Evolutionary conservation across 2,329 filamentous ascomycete genomes (phyloP), one percentile per base, ranked within the genome.

Genomic region (Sodiomyces alkalinus): DNA sequence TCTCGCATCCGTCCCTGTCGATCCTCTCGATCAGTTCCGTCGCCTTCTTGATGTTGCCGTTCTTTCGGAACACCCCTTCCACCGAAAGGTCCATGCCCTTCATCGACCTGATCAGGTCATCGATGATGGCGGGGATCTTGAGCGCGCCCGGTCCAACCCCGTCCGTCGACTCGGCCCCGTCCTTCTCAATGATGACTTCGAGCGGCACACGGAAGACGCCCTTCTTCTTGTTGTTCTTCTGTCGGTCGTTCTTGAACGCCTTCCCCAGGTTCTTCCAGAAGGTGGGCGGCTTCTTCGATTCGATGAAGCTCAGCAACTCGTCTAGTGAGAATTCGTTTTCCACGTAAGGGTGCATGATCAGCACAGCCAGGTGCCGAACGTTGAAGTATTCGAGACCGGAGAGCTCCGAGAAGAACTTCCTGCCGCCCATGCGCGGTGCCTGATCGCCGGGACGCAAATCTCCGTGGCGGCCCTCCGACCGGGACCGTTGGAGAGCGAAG

Each of bases 191-290:
- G 27, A 98, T 77, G 20, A 80, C 60, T 38, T 98, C 90, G 14
- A 98, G 60, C 3, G 80, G 75, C 17, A 96, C 80, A 21, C 87
- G 83, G 47, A 98, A 98, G 15, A 92, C 76, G 22, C 83, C 87
- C 60, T 92, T 93, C 60, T 92, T 92, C 58, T 92, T 92, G 40
- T 71, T 68, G 18, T 56, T 68, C 50, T 86, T 83, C 41, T 62
- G 68, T 41, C 74, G 79, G 42, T 90, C 80, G 40, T 82, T 83
- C 52, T 87, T 90, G 53, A 96, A 93, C 2, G 86, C 87, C 48
- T 94, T 93, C 37, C 86, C 87, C 38, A 98, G 86, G 43, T 94
- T 94, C 51, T 87, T 90, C 90, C 90, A 98, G 55, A 98, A 93
- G 0, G 82, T 96, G 15, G 82, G 74, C 36, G 68, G 64, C 41